Conservation (phyloP, 2,329 filamentous ascomycete genomes). For the Botrytis deweyae region DNA sequence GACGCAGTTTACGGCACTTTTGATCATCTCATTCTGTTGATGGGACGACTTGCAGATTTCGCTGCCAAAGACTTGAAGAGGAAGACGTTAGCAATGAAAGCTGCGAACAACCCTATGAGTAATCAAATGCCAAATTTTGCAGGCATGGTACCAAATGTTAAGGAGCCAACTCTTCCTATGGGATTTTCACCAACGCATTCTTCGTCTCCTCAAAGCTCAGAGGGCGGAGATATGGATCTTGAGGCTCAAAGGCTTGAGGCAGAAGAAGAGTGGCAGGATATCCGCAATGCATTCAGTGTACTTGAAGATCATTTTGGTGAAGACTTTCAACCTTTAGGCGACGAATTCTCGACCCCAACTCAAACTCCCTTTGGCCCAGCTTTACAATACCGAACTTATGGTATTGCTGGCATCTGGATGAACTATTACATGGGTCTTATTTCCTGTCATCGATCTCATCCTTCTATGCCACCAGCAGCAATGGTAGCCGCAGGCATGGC, state of each 20-base stretch:
- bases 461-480: conserved; percentile 85
- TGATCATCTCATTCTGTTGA: conserved; percentile 80
- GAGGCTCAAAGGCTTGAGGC: conserved; percentile 32
- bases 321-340: conserved; percentile 72
- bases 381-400: conserved; percentile 78
- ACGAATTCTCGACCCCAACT: conserved; percentile 62
- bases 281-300: conserved; percentile 67
- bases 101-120: conserved; percentile 44
- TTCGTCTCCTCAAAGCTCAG: conserved; percentile 30
- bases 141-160: conserved; percentile 37
- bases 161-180: conserved; percentile 36
- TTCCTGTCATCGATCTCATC: conserved; percentile 77
- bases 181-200: conserved; percentile 31
- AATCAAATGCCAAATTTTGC: conserved; percentile 34
- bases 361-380: conserved; percentile 79
- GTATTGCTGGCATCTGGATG: conserved; percentile 85
- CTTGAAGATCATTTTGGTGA: conserved; percentile 66
- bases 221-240: conserved; percentile 33
- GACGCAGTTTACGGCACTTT: conserved; percentile 82
- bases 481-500: conserved; percentile 79
- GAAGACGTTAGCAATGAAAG: conserved; percentile 68
- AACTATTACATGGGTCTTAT: conserved; percentile 85
- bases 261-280: conserved; percentile 69
- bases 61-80: conserved; percentile 72
- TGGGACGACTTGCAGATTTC: conserved; percentile 79